These are phyloP conservation scores for Glycyrrhiza uralensis DNA, from an alignment of 306 rosid species.

Conservation along the genomic window DNA sequence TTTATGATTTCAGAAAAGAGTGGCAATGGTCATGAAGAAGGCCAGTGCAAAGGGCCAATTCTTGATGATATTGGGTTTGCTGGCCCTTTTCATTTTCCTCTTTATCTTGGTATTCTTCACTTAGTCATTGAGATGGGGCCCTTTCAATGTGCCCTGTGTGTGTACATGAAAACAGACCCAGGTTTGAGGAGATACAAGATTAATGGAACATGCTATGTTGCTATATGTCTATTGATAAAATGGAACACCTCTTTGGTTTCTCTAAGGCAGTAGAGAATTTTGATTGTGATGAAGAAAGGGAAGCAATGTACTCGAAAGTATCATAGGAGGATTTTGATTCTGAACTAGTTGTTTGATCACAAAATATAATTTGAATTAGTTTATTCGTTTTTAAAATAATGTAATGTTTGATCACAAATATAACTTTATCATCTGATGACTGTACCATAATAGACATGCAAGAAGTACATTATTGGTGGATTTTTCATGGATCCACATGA, in stretches of 20 bases:
- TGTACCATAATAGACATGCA: not conserved
- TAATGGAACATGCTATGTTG: not conserved
- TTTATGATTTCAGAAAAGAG: slow-evolving; percentile 73
- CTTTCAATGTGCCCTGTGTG: slow-evolving; percentile 21
- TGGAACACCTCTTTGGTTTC: slow-evolving; percentile 20
- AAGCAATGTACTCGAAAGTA: slow-evolving; percentile 1
- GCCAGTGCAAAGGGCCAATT: slow-evolving; percentile 89
- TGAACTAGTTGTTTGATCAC: slow-evolving; percentile 22
- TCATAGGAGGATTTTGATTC: slow-evolving; percentile 26
- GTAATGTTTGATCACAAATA: slow-evolving; percentile 9
- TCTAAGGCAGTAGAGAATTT: slow-evolving; percentile 8
- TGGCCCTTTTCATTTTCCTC: slow-evolving; percentile 78
- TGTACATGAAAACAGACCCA: slow-evolving; percentile 24
- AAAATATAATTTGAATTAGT: slow-evolving; percentile 11
- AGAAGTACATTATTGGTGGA: too few relatives aligned
- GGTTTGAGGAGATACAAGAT: slow-evolving; percentile 27
- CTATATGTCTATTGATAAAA: not conserved
- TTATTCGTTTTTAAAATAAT: not conserved
- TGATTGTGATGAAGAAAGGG: slow-evolving; percentile 24
- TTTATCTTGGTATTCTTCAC: slow-evolving; percentile 89
- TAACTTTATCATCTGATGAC: too few relatives aligned
- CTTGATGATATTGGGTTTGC: slow-evolving; percentile 79
- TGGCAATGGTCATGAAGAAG: slow-evolving; percentile 93
- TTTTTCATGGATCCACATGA: too few relatives aligned
- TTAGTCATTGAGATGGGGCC: slow-evolving; percentile 37